Conservation (phyloP, 164 flowering plant species). For the Tetracentron sinense region DNA sequence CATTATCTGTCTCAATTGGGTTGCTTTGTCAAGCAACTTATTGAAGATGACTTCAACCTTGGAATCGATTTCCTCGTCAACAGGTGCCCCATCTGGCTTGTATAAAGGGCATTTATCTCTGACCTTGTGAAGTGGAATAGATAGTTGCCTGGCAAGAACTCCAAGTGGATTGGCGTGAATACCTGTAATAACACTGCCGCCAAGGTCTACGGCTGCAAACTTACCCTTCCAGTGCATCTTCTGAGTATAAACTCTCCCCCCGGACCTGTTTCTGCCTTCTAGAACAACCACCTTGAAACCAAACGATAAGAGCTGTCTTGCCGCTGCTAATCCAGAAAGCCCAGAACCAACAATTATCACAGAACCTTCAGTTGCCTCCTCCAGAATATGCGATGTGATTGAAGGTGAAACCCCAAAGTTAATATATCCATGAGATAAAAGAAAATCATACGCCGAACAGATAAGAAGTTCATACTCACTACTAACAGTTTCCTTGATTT, state of each 20-base stretch:
- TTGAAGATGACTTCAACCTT: constrained; percentile 68
- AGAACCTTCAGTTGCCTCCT: constrained; percentile 52
- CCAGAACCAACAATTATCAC: constrained; percentile 90
- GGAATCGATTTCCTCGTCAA: constrained; percentile 57
- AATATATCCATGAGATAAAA: constrained; percentile 69
- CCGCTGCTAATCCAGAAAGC: constrained; percentile 89
- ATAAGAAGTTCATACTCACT: neutral
- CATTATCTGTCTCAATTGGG: constrained; percentile 58
- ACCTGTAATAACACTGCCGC: constrained; percentile 94
- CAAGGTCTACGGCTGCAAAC: constrained; percentile 79
- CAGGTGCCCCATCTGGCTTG: constrained; percentile 66
- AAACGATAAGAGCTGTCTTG: constrained; percentile 80
- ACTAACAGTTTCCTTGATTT: neutral
- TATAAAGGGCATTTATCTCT: constrained; percentile 32
- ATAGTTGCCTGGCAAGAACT: constrained; percentile 84
- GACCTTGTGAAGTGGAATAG: constrained; percentile 88
- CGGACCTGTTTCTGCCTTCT: constrained; percentile 87
- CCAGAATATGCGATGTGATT: constrained; percentile 40
- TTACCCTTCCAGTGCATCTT: constrained; percentile 59
- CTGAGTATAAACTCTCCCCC: constrained; percentile 87
- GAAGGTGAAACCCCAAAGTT: constrained; percentile 81
- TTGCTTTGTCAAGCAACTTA: constrained; percentile 77
- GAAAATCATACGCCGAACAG: constrained; percentile 28
- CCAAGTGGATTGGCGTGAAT: constrained; percentile 93
- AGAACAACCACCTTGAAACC: constrained; percentile 84